Evolutionary conservation across 2,329 filamentous ascomycete species (phyloP).

Genomic region (Diplodia mutila): DNA sequence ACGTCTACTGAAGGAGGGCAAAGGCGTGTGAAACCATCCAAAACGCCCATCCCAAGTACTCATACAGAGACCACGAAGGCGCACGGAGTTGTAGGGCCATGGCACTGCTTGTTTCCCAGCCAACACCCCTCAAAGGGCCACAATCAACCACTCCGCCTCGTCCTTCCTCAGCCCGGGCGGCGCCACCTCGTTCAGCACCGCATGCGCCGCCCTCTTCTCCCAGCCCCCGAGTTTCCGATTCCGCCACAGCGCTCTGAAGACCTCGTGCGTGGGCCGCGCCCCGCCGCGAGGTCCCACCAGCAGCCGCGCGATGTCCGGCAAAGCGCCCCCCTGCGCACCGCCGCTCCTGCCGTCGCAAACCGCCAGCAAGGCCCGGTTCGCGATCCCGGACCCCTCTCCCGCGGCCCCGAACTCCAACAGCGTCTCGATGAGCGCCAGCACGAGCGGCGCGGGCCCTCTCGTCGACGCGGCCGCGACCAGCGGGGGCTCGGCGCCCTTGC

Average conservation of each 20-base stretch:
- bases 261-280: background rate
- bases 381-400: no score
- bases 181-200: background rate
- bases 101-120: no score
- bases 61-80: no score
- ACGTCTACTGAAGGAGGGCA: no score
- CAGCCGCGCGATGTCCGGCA: background rate
- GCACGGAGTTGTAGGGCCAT: no score
- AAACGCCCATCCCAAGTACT: no score
- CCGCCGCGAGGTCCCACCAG: background rate
- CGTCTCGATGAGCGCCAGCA: background rate
- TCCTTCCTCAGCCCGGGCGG: background rate
- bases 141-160: conserved; percentile 9
- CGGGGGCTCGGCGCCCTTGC: no score
- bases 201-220: conserved; percentile 1
- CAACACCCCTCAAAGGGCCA: background rate
- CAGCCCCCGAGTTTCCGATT: background rate
- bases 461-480: no score
- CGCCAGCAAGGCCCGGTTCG: no score
- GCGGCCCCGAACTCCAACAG: no score
- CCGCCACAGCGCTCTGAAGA: background rate
- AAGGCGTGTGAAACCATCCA: no score
- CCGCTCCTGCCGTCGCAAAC: no score
- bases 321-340: background rate
- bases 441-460: background rate